These are phyloP conservation scores for Fusarium nanum DNA, from an alignment of 2,329 filamentous ascomycete genomes.

Conservation along the genomic window DNA sequence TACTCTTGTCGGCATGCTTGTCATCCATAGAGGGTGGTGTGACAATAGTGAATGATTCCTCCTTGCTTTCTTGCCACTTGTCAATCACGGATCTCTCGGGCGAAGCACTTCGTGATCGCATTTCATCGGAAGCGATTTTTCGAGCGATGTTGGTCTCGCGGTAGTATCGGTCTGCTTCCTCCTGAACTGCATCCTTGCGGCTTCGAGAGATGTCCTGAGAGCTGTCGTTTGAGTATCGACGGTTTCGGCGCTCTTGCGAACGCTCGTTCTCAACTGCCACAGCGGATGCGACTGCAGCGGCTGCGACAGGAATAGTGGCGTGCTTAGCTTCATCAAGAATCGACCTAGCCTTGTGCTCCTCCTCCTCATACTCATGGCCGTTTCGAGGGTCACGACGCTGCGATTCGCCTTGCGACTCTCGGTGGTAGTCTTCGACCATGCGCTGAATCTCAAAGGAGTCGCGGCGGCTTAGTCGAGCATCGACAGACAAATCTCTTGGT, in stretches of 20 bases:
- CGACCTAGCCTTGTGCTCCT: slow-evolving; percentile 58
- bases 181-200: slow-evolving; percentile 61
- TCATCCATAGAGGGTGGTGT: slow-evolving; percentile 66
- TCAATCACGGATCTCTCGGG: slow-evolving; percentile 66
- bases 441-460: slow-evolving; percentile 62
- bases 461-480: slow-evolving; percentile 59
- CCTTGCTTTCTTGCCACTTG: slow-evolving; percentile 60
- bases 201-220: slow-evolving; percentile 50
- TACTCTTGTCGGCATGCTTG: slow-evolving; percentile 57
- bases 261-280: slow-evolving; percentile 57
- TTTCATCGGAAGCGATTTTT: slow-evolving; percentile 65
- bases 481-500: slow-evolving; percentile 41
- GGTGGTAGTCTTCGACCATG: slow-evolving; percentile 49
- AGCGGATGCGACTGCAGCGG: slow-evolving; percentile 60
- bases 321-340: slow-evolving; percentile 60
- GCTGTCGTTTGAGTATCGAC: slow-evolving; percentile 50
- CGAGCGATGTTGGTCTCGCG: slow-evolving; percentile 66
- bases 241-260: slow-evolving; percentile 49
- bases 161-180: slow-evolving; percentile 69
- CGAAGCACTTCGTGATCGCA: slow-evolving; percentile 63
- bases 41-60: slow-evolving; percentile 60
- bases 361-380: slow-evolving; percentile 50
- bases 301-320: slow-evolving; percentile 61
- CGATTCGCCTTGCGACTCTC: slow-evolving; percentile 33
- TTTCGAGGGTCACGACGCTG: slow-evolving; percentile 38